Evolutionary conservation across 1,284 basidiomycete species (phyloP), one percentile per base, ranked within the genome.

Genomic region (Trametes hirsuta): DNA sequence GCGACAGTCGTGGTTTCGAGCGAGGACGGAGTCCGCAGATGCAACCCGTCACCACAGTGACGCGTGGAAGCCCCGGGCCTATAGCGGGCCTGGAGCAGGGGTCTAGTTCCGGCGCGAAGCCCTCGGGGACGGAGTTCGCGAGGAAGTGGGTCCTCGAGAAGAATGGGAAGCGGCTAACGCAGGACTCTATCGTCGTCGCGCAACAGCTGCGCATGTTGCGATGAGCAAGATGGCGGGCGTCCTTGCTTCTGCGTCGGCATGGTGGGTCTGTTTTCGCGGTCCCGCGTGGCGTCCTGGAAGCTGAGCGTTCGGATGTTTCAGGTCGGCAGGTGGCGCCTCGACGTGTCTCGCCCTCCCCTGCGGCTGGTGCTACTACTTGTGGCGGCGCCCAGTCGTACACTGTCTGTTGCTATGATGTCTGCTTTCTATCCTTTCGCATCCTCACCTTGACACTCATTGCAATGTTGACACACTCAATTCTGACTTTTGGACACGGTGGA

Each of bases 121-220:
- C 44, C 5, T 40, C n/a, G 47, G 18, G 10, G 56, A 45, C 12
- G 42, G 49, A 51, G 35, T 58, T 45, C 37, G 21, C 59, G 53
- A 53, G 57, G 36, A 66, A 66, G 46, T 66, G 64, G 64, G 64
- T 66, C 58, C 48, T 66, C 40, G 64, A 66, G 62, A 63, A 59
- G 61, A 66, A 63, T 9, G 64, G 64, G 46, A 63, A 63, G 55
- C 64, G 64, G 36, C 25, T 63, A 25, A 66, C 64, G 22, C 64
- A 63, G 59, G 64, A 66, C 48, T 40, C 62, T 36, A 53, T 60
- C 18, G 54, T 59, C 36, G 58, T 61, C 42, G 55, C 55, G 2
- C 59, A 62, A 39, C 61, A 66, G 52, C 42, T 66, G 53, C 64
- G 64, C 14, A 56, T 59, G 61, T 53, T 66, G 57, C 64, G 64